Percentiles rank a stretch among this genome's conserved stretches.
Evolutionary conservation across 371 early-diverging fungal genomes (phyloP).

Genomic region (Batkoa obscura): DNA sequence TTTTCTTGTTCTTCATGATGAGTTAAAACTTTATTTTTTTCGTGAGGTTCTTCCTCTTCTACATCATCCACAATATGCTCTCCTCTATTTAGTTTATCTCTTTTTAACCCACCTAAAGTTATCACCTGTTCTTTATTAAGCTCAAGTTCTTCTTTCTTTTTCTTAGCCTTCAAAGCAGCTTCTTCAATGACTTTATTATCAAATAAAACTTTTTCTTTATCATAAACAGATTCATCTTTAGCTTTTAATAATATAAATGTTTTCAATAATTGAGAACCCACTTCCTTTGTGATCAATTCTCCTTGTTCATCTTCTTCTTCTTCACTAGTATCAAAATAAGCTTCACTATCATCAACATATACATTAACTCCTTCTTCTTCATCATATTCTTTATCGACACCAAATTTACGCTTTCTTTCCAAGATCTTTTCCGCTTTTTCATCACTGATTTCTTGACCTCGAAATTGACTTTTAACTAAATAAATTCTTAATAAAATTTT

Average conservation of each 20-base stretch:
- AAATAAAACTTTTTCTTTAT: slow-evolving; percentile 48
- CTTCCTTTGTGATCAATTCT: slow-evolving; percentile 61
- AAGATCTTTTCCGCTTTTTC: slow-evolving; percentile 2
- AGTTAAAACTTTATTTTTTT: slow-evolving; percentile 17
- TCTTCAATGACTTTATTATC: slow-evolving; percentile 33
- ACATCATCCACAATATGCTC: slow-evolving; percentile 52
- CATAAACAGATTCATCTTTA: slow-evolving; percentile 67
- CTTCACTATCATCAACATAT: slow-evolving; percentile 15
- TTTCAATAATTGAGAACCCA: slow-evolving; percentile 80
- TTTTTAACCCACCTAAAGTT: too few species aligned
- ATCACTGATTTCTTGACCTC: background rate
- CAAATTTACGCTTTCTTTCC: background rate
- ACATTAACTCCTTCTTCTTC: slow-evolving; percentile 6
- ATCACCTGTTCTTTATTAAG: slow-evolving; percentile 27
- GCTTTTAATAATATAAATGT: slow-evolving; percentile 64
- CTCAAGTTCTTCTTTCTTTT: slow-evolving; percentile 26
- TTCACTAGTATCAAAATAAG: slow-evolving; percentile 19
- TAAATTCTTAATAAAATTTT: background rate
- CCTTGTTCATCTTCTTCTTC: slow-evolving; percentile 84
- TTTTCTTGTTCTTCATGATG: slow-evolving; percentile 67
- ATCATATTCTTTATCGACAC: background rate
- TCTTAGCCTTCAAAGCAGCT: slow-evolving; percentile 36
- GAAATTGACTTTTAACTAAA: background rate
- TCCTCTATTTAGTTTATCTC: too few species aligned
- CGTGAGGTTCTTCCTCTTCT: slow-evolving; percentile 31